phyloP scores from a whole-genome alignment of 2,329 filamentous ascomycete species.

The Pseudomassariella vexata region DNA sequence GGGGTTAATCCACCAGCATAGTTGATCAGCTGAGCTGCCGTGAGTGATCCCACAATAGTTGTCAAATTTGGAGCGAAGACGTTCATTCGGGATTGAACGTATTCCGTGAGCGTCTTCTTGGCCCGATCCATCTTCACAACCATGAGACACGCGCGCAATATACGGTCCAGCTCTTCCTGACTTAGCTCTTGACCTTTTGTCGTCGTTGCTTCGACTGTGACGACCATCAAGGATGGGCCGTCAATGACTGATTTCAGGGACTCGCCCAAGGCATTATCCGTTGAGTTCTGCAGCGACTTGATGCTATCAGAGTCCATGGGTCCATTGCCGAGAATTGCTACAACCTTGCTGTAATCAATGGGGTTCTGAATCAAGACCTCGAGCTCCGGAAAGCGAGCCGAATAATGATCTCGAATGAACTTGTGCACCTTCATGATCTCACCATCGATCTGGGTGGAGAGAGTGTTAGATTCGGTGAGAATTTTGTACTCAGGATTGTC shows the following conservation, averaged over 20 bases:
- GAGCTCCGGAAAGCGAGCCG: slow-evolving; percentile 84
- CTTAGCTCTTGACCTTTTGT: slow-evolving; percentile 76
- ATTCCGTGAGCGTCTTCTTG: slow-evolving; percentile 82
- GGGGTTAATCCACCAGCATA: slow-evolving; percentile 83
- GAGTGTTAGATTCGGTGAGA: slow-evolving; percentile 78
- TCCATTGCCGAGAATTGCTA: slow-evolving; percentile 87
- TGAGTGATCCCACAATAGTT: slow-evolving; percentile 82
- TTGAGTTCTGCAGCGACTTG: slow-evolving; percentile 69
- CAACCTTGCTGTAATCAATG: slow-evolving; percentile 91
- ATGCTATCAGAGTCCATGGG: slow-evolving; percentile 78
- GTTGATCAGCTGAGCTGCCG: slow-evolving; percentile 94
- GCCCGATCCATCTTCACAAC: slow-evolving; percentile 81
- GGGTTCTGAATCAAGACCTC: slow-evolving; percentile 87
- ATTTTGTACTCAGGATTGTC: slow-evolving; percentile 90
- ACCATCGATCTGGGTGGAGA: slow-evolving; percentile 88
- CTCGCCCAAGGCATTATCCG: slow-evolving; percentile 70
- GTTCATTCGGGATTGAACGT: slow-evolving; percentile 95
- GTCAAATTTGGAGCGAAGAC: slow-evolving; percentile 94
- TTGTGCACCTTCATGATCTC: slow-evolving; percentile 94
- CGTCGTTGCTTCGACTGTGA: slow-evolving; percentile 89
- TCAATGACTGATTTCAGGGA: slow-evolving; percentile 78
- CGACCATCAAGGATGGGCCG: slow-evolving; percentile 88
- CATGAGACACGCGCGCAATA: slow-evolving; percentile 79
- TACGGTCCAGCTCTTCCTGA: slow-evolving; percentile 65
- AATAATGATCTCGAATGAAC: slow-evolving; percentile 94